phyloP scores from a whole-genome alignment of 1,139 yeast genomes.

The Debaryomyces nepalensis region DNA sequence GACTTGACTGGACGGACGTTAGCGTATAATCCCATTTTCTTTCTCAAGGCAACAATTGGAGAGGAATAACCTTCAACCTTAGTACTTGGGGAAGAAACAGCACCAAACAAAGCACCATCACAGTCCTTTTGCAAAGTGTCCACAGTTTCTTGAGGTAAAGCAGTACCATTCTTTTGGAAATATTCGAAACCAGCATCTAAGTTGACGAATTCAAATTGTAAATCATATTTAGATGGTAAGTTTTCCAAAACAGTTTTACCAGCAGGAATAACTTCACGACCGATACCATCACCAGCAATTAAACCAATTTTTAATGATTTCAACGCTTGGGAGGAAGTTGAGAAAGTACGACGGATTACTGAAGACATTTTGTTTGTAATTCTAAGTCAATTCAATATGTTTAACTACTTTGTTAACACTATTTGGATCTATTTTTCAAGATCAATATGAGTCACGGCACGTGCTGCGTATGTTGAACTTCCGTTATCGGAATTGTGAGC shows the following conservation, averaged over 20 bases:
- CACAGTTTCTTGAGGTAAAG: constrained; percentile 92
- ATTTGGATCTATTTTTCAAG: constrained; percentile 10
- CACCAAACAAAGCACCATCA: constrained; percentile 97
- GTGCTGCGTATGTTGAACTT: constrained; percentile 3
- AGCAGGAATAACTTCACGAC: constrained; percentile 95
- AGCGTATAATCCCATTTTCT: constrained; percentile 91
- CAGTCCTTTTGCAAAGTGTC: constrained; percentile 77
- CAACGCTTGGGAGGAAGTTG: constrained; percentile 36
- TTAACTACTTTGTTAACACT: not conserved
- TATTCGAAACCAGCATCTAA: constrained; percentile 94
- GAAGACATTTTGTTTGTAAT: constrained; percentile 23
- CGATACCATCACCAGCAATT: constrained; percentile 98
- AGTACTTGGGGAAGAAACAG: constrained; percentile 92
- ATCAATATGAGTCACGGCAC: constrained; percentile 14
- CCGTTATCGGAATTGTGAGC: constrained; percentile 1
- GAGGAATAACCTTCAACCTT: constrained; percentile 97
- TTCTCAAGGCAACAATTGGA: constrained; percentile 96
- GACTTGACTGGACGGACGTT: constrained; percentile 97
- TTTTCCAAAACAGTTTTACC: constrained; percentile 85
- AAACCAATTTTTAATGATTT: constrained; percentile 56
- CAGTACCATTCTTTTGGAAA: constrained; percentile 91
- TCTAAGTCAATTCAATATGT: constrained; percentile 1
- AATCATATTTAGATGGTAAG: constrained; percentile 73
- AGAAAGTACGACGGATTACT: constrained; percentile 39
- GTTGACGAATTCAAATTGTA: constrained; percentile 82